Conservation (phyloP, 208 protist species). For the Kentomonas sorsogonicus region DNA sequence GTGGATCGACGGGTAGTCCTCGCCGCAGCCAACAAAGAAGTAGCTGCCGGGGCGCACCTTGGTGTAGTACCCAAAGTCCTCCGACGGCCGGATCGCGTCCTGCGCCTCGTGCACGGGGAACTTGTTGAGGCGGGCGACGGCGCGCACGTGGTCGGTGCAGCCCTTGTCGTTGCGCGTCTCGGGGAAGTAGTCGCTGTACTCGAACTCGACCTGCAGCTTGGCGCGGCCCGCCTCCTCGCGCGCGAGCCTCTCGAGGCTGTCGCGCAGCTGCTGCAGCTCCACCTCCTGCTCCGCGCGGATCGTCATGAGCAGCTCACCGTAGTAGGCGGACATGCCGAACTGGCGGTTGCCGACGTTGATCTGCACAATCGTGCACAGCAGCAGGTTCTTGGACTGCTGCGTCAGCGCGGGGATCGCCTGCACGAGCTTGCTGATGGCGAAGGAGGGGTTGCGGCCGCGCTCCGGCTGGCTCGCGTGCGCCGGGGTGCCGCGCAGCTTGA, state of each 20-base stretch:
- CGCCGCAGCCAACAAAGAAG: constrained; percentile 39
- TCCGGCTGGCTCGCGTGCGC: constrained; percentile 35
- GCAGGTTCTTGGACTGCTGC: constrained; percentile 25
- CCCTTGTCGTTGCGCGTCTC: constrained; percentile 32
- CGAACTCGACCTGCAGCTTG: constrained; percentile 23
- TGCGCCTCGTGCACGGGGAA: constrained; percentile 23
- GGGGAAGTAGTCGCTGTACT: constrained; percentile 39
- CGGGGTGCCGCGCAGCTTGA: constrained; percentile 27
- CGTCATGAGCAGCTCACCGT: constrained; percentile 37
- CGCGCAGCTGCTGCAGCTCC: constrained; percentile 25
- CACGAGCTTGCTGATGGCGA: constrained; percentile 31
- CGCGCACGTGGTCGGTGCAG: constrained; percentile 32
- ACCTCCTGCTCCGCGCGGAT: constrained; percentile 30
- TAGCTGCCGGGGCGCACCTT: constrained; percentile 29
- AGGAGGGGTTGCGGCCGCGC: constrained; percentile 28
- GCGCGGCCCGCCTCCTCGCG: constrained; percentile 13
- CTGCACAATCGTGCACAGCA: constrained; percentile 41
- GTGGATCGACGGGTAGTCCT: constrained; percentile 35
- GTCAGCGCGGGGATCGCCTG: constrained; percentile 27
- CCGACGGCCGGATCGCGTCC: constrained; percentile 20
- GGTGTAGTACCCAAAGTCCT: constrained; percentile 40
- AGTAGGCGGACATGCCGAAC: constrained; percentile 39
- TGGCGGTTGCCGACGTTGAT: constrained; percentile 38
- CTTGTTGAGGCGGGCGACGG: constrained; percentile 18
- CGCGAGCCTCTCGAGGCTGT: constrained; percentile 17